Base-by-base conservation (phyloP, 257 asterid species). In the Leonotis leonurus region DNA sequence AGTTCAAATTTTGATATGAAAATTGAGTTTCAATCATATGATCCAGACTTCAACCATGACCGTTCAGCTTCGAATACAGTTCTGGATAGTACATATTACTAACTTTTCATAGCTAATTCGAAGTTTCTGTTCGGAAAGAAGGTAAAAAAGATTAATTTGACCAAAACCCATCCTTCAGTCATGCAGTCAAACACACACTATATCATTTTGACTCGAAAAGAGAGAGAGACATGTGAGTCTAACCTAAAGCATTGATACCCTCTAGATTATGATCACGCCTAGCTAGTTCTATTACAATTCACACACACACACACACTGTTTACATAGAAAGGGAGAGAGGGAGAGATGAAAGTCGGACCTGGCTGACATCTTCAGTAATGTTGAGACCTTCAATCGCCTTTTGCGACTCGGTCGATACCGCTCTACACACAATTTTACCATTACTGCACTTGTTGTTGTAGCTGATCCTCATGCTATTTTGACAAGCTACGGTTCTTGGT, bases 321-420 rank as follows among this genome's bases (percentile, higher is more conserved):
- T 3, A 41, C 12, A 60, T 2, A 46, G 6, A 18, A 2, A 20
- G 2, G 1, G 18, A 21, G 21, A 46, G 59, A 25, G 39, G 29
- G 45, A 64, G 7, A 48, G 32, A 54, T 35, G 72, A 37, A 0
- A 41, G 27, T 33, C 45, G 41, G 21, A 85, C 96, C 95, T 88
- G 88, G 48, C 83, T 78, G 17, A 88, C 92, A 81, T 88, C 95
- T 14, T 83, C 85, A 20, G 92, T 95, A 51, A 88, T 88, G 72
- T 81, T 88, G 62, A 88, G 90, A 14, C 93, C 96, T 73, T 80
- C 84, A 40, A 80, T 68, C 20, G 70, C 78, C 17, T 80, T 70
- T 51, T 73, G 66, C 11, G 74, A 70, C 56, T 71, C 72, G 49
- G 72, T 49, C 30, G 90, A 73, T 10, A 80, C 73, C 4, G 96